Conservation (phyloP, 2,329 filamentous ascomycete species). For the Tolypocladium ovalisporum region DNA sequence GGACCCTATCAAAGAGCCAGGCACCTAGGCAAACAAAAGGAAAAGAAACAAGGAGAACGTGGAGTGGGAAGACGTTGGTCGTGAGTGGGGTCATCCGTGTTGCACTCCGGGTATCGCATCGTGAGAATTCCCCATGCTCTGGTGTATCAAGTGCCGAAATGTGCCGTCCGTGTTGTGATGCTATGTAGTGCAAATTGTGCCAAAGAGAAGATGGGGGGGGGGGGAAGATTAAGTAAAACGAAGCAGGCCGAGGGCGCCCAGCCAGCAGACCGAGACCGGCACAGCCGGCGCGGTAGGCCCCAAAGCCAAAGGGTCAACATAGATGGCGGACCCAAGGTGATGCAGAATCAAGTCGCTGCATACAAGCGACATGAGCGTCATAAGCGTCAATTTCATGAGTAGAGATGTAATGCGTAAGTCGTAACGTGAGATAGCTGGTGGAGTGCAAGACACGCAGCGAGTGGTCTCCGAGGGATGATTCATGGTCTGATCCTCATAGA, state of each 20-base stretch:
- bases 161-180: conserved; percentile 22
- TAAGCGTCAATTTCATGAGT: not conserved
- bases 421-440: not conserved
- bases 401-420: not conserved
- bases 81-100: conserved; percentile 18
- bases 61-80: conserved; percentile 27
- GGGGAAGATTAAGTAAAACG: too few species aligned
- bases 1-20: conserved; percentile 4
- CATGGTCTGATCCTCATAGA: conserved; percentile 12
- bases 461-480: not conserved
- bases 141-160: conserved; percentile 20
- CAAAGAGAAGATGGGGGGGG: conserved; percentile 2
- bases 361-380: not conserved
- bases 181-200: conserved; percentile 8
- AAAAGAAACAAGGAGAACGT: conserved; percentile 14
- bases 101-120: conserved; percentile 30
- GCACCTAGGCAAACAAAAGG: conserved; percentile 3
- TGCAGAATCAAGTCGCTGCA: not conserved
- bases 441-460: not conserved
- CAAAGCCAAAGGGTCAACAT: not conserved
- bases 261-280: not conserved
- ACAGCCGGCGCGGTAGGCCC: not conserved
- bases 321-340: not conserved
- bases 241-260: conserved; percentile 1
- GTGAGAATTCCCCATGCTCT: conserved; percentile 19